These are phyloP conservation scores for Drechslerella dactyloides DNA, from an alignment of 2,329 filamentous ascomycete species.

Conservation along the genomic window DNA sequence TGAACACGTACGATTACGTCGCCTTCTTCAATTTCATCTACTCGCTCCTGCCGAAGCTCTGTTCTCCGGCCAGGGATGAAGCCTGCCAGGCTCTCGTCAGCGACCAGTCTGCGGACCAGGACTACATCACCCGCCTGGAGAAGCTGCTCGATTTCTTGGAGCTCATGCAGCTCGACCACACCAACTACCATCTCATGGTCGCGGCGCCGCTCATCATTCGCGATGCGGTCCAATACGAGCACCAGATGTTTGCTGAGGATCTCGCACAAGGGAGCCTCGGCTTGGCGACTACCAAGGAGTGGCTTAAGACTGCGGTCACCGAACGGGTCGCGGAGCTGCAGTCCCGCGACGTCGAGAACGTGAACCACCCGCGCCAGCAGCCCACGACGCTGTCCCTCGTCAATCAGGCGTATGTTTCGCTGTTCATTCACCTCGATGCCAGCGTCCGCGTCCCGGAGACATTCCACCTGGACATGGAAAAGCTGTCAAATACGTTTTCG, in stretches of 20 bases:
- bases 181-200: constrained; percentile 77
- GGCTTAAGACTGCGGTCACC: constrained; percentile 70
- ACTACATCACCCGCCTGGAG: constrained; percentile 77
- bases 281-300: constrained; percentile 67
- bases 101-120: constrained; percentile 62
- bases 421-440: constrained; percentile 71
- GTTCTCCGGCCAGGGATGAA: constrained; percentile 78
- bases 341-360: constrained; percentile 71
- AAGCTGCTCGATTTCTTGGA: constrained; percentile 78
- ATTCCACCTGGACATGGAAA: constrained; percentile 70
- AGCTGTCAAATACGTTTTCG: constrained; percentile 66
- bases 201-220: constrained; percentile 74
- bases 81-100: constrained; percentile 73
- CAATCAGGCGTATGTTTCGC: constrained; percentile 74
- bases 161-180: constrained; percentile 78
- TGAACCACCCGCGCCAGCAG: constrained; percentile 68
- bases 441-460: constrained; percentile 72
- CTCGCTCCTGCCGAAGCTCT: constrained; percentile 76
- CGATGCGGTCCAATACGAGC: constrained; percentile 74
- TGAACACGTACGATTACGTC: constrained; percentile 79
- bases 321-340: constrained; percentile 71
- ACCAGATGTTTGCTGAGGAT: constrained; percentile 72
- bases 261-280: constrained; percentile 65
- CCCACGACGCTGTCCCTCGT: constrained; percentile 75
- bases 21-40: constrained; percentile 80